Percentiles rank a stretch among this genome's conserved stretches.
Conservation (phyloP, 2,329 filamentous ascomycete species). For the Exophiala bonariae region DNA sequence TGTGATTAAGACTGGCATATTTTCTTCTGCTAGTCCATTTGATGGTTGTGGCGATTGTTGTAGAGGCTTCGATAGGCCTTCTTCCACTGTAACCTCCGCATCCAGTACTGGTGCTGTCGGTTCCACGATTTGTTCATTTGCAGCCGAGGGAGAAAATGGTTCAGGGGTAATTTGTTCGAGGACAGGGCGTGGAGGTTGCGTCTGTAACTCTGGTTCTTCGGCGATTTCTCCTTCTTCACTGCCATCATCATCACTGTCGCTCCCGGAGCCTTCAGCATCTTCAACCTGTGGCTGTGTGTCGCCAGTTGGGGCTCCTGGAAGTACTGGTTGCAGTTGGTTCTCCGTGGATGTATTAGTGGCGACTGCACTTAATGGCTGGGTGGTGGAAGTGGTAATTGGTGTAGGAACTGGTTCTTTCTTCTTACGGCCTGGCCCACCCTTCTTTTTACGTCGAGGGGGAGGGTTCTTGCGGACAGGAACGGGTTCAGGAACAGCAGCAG, state of each 20-base stretch:
- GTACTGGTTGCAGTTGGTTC: constrained; percentile 2
- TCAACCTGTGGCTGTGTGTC: constrained; percentile 4
- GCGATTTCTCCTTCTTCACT: constrained; percentile 29
- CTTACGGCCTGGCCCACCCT: constrained; percentile 26
- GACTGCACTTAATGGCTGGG: constrained; percentile 1
- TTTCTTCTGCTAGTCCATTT: no score
- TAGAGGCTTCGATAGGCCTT: no score
- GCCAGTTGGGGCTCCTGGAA: constrained; percentile 1
- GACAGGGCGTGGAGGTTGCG: no score
- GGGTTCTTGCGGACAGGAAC: constrained; percentile 25
- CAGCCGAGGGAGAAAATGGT: no score
- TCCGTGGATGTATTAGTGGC: constrained; percentile 9
- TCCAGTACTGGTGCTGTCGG: no score
- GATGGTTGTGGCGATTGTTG: no score
- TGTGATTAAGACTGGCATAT: no score
- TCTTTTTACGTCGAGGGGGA: constrained; percentile 28
- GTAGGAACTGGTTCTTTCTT: constrained; percentile 15
- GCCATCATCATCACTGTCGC: constrained; percentile 27
- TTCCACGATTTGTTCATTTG: no score
- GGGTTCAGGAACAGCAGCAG: constrained; percentile 8
- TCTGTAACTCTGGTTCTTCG: constrained; percentile 9
- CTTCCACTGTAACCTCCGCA: no score
- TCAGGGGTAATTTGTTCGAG: no score
- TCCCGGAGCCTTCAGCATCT: constrained; percentile 15
- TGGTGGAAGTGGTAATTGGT: neutral